phyloP scores from a whole-genome alignment of 768 basidiomycete genomes.

The Lentinus brumalis region DNA sequence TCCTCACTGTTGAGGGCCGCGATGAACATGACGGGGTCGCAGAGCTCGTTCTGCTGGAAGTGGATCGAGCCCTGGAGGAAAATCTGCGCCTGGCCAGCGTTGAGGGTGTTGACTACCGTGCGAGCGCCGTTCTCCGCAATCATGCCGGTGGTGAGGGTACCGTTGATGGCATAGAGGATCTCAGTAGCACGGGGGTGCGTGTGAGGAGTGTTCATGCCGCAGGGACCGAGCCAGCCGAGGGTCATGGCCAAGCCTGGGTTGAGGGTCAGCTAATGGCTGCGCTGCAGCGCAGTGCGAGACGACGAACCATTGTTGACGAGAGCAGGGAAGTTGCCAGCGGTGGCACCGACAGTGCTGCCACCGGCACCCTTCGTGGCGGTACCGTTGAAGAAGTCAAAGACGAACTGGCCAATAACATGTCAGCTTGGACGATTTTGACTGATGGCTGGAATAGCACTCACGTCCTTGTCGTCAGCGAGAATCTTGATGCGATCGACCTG shows the following conservation, averaged over 20 bases:
- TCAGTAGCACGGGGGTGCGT: conserved; percentile 38
- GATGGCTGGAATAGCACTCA: conserved; percentile 3
- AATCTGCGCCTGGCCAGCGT: conserved; percentile 25
- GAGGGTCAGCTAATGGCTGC: too few relatives aligned
- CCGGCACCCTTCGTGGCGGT: conserved; percentile 24
- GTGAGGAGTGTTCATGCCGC: conserved; percentile 40
- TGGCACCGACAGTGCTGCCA: conserved; percentile 29
- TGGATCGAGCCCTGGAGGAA: conserved; percentile 33
- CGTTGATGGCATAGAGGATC: conserved; percentile 33
- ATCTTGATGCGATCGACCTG: conserved; percentile 26
- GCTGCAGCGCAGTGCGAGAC: too few relatives aligned
- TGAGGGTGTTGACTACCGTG: conserved; percentile 29
- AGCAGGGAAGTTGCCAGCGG: conserved; percentile 30
- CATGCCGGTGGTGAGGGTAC: conserved; percentile 29
- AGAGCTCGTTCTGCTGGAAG: conserved; percentile 32
- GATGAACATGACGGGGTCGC: conserved; percentile 31
- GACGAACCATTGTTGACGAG: conserved; percentile 28
- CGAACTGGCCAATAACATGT: conserved; percentile 20
- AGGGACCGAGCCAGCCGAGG: conserved; percentile 32
- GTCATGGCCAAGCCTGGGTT: conserved; percentile 27
- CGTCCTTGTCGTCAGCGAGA: conserved; percentile 24
- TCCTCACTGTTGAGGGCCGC: conserved; percentile 32
- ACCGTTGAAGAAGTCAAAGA: conserved; percentile 32
- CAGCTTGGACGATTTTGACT: not conserved
- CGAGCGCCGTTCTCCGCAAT: conserved; percentile 34